Conservation (phyloP, 805 yeast species). For the Ogataea degrootiae region DNA sequence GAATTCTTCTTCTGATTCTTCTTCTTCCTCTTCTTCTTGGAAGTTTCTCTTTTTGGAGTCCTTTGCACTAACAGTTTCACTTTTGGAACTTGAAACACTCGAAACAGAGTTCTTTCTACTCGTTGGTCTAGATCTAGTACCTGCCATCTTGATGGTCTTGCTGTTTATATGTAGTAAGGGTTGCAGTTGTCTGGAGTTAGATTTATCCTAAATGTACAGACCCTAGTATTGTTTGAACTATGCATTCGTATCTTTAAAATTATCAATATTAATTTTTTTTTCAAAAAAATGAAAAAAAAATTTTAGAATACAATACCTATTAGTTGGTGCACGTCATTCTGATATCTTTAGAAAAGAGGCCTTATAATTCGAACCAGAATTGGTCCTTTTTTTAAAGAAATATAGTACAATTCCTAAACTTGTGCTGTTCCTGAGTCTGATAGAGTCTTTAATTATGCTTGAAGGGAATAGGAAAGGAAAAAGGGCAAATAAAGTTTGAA, state of each 20-base stretch:
- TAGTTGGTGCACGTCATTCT: neutral
- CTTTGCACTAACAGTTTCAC: neutral
- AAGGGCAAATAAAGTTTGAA: neutral
- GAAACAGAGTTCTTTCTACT: neutral
- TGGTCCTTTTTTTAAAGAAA: neutral
- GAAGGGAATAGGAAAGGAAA: neutral
- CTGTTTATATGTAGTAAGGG: neutral
- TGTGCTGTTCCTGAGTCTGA: no score
- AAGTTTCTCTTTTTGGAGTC: slow-evolving; percentile 7
- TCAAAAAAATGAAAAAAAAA: neutral
- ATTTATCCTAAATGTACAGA: neutral
- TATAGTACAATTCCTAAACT: neutral
- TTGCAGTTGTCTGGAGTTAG: neutral
- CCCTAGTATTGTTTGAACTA: neutral
- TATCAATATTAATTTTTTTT: neutral
- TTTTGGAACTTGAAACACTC: neutral
- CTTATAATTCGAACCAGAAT: neutral
- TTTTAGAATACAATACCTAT: neutral
- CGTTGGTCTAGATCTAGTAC: neutral
- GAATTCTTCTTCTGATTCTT: slow-evolving; percentile 19
- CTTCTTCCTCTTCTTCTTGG: slow-evolving; percentile 16
- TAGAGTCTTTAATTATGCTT: no score
- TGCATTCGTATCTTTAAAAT: neutral
- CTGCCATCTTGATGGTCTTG: neutral
- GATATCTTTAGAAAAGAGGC: neutral